A percentile compares a stretch with the other conserved stretches of the same genome.
phyloP scores from a whole-genome alignment of 768 basidiomycete genomes.

The Suillus plorans region DNA sequence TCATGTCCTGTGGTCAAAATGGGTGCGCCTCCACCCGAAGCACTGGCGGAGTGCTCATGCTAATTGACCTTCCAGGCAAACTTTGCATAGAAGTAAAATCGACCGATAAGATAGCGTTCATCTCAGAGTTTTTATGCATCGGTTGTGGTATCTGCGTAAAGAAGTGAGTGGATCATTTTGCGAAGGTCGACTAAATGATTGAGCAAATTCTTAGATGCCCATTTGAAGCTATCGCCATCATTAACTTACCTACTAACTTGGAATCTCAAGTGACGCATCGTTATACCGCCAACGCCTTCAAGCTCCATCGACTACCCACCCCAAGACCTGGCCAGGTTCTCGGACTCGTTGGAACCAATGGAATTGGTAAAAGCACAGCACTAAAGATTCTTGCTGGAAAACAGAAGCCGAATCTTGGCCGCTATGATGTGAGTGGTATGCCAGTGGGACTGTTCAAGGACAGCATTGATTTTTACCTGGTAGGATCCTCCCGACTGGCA shows the following conservation, averaged over 20 bases:
- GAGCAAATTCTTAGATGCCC: conserved; percentile 70
- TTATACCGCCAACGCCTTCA: conserved; percentile 98
- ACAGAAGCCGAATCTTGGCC: conserved; percentile 95
- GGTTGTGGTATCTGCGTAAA: conserved; percentile 99
- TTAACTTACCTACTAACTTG: conserved; percentile 97
- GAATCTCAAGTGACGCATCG: conserved; percentile 96
- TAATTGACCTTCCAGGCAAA: conserved; percentile 59
- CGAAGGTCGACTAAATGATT: conserved; percentile 3
- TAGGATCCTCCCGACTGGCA: conserved; percentile 99
- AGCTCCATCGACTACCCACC: conserved; percentile 95
- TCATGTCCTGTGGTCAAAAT: conserved; percentile 98
- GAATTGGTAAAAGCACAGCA: conserved; percentile 99
- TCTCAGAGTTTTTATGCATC: conserved; percentile 98
- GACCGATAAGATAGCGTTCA: conserved; percentile 96
- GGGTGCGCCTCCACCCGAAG: conserved; percentile 51
- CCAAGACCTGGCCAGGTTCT: conserved; percentile 97
- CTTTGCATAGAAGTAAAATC: conserved; percentile 98
- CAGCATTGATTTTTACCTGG: conserved; percentile 5
- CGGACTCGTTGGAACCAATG: conserved; percentile 98
- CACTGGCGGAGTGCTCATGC: background rate
- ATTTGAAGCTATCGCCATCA: conserved; percentile 98
- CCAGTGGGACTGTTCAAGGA: background rate
- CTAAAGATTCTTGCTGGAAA: conserved; percentile 96
- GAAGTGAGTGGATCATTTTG: conserved; percentile 61
- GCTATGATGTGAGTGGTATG: conserved; percentile 75